Conservation (phyloP, 495 filamentous ascomycete genomes). For the Penicillium flavigenum region DNA sequence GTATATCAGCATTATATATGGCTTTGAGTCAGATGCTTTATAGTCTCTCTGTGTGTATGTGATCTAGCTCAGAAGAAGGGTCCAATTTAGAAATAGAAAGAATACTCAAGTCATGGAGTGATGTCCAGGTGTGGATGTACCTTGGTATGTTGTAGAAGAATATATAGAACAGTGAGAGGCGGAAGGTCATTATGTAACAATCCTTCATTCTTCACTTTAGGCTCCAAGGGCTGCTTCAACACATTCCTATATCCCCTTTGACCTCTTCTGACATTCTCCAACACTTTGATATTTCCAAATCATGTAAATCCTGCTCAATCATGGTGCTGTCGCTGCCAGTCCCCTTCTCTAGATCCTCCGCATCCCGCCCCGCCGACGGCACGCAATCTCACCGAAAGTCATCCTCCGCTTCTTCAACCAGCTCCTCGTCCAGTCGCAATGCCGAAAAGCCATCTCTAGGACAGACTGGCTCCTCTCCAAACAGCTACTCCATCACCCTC, state of each 20-base stretch:
- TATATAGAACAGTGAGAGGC: no score
- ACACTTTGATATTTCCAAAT: not conserved
- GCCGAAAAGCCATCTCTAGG: constrained; percentile 16
- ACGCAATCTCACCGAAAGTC: constrained; percentile 23
- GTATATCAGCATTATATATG: no score
- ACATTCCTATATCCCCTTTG: not conserved
- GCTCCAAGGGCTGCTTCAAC: not conserved
- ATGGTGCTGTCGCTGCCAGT: constrained; percentile 48
- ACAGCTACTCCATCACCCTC: constrained; percentile 38
- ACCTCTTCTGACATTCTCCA: not conserved
- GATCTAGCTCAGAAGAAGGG: no score
- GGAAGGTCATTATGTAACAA: not conserved
- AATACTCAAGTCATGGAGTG: no score
- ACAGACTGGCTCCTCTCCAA: constrained; percentile 16
- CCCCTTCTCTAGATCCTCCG: constrained; percentile 40
- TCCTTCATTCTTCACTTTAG: no score
- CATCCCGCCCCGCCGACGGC: constrained; percentile 31
- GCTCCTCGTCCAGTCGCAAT: constrained; percentile 24
- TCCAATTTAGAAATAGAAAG: no score
- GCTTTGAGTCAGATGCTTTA: no score
- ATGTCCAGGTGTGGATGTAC: no score
- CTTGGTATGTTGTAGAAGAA: not conserved
- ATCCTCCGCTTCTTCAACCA: constrained; percentile 19
- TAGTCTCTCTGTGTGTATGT: no score
- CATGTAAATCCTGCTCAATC: constrained; percentile 37